phyloP scores from a whole-genome alignment of 179 eudicot species.

The Gypsophila paniculata region DNA sequence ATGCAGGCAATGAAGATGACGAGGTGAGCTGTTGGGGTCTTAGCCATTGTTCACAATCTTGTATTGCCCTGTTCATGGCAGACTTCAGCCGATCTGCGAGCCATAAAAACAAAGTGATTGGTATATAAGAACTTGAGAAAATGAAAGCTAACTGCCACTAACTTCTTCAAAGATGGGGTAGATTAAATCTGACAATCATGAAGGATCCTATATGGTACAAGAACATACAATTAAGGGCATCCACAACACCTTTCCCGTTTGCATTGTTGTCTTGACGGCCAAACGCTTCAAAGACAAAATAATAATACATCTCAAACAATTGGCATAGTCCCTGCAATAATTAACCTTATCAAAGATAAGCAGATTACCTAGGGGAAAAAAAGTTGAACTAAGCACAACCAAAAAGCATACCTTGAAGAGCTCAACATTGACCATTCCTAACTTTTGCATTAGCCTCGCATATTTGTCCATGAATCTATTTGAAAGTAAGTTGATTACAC shows the following conservation, averaged over 20 bases:
- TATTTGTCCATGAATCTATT: constrained; percentile 92
- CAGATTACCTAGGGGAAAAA: neutral
- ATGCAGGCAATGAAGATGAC: constrained; percentile 42
- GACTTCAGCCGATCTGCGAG: constrained; percentile 63
- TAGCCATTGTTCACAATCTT: constrained; percentile 82
- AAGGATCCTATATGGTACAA: neutral
- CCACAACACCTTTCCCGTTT: constrained; percentile 52
- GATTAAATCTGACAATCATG: neutral
- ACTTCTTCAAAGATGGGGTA: constrained; percentile 5
- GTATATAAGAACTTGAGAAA: constrained; percentile 12
- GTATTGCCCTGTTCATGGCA: constrained; percentile 60
- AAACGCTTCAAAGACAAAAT: constrained; percentile 76
- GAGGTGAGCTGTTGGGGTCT: constrained; percentile 44
- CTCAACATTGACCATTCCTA: constrained; percentile 79
- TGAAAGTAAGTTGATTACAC: constrained; percentile 30
- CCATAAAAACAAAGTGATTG: constrained; percentile 21
- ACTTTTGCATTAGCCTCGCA: constrained; percentile 92
- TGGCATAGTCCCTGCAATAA: constrained; percentile 80
- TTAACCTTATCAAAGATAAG: constrained; percentile 16
- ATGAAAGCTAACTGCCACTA: constrained; percentile 12
- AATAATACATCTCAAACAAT: constrained; percentile 79
- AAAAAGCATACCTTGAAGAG: constrained; percentile 63
- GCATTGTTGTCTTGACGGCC: constrained; percentile 52
- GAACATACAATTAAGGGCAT: constrained; percentile 60
- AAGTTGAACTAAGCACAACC: neutral